Conservation (phyloP, 2,329 filamentous ascomycete genomes). For the Epichloe hybrida region DNA sequence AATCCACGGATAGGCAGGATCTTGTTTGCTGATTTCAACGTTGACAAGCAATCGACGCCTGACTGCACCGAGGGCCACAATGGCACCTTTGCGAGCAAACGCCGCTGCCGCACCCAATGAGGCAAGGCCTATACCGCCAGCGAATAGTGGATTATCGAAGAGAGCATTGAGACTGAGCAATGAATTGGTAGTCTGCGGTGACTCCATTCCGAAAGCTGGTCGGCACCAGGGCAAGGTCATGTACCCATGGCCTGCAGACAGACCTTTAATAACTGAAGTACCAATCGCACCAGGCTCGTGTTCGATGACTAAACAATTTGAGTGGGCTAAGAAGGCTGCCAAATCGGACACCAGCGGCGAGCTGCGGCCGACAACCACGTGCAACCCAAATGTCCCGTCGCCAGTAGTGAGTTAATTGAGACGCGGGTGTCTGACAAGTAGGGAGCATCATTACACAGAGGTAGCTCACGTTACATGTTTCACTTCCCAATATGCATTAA, state of each 20-base stretch:
- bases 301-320: neutral
- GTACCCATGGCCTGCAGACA: too few relatives aligned
- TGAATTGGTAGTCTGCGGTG: constrained; percentile 17
- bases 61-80: constrained; percentile 59
- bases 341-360: too few relatives aligned
- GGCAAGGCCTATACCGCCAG: constrained; percentile 77
- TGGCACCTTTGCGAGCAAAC: constrained; percentile 63
- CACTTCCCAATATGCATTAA: too few relatives aligned
- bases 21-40: constrained; percentile 87
- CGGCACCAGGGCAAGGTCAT: neutral
- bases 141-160: constrained; percentile 50
- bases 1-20: constrained; percentile 88
- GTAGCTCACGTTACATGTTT: too few relatives aligned
- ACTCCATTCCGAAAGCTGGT: constrained; percentile 16
- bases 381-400: too few relatives aligned
- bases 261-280: too few relatives aligned
- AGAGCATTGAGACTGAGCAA: constrained; percentile 41
- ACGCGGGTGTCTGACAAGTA: too few relatives aligned
- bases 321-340: neutral
- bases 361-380: too few relatives aligned
- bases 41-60: constrained; percentile 83
- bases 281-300: too few relatives aligned
- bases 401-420: too few relatives aligned
- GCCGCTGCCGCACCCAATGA: constrained; percentile 72
- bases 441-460: too few relatives aligned